Base-by-base conservation (phyloP, 352 stramenopile species). In the Globisporangium irregulare region DNA sequence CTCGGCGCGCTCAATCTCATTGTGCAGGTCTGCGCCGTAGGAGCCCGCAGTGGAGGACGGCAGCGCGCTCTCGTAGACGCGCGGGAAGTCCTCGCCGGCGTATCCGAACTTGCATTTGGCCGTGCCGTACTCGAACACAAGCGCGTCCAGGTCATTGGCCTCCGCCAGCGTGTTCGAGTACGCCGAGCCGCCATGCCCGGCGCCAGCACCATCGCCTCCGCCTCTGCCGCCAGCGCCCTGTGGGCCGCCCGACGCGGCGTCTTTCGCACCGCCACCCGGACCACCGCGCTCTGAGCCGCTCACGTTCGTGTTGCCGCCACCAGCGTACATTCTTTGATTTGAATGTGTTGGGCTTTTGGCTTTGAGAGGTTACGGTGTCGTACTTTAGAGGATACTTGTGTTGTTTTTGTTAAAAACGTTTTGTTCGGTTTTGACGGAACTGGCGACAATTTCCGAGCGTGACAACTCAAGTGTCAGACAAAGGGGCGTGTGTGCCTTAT, bases 1-100 rank as follows among this genome's bases (percentile, higher is more conserved):
- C 18, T 32, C 51, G 20, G 50, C 57, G 53, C 50, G 56, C 41
- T 64, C 73, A 27, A 67, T 66, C 27, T 67, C 72, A 18, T 76
- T 72, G 20, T 68, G 43, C 9, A 69, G 59, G 20, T 60, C 51
- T n/a, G 75, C 73, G 27, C 75, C 70, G 25, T 68, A 25, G 12
- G 12, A 4, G 4, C 14, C 4, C 38, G 38, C 38, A 20, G 4
- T 4, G 5, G 70, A 25, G 4, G 61, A 25, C 1, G 66, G 36
- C 20, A 86, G 34, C 7, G 81, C 76, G 27, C 67, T 75, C 68
- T 92, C 84, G 61, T 74, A 91, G 24, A 92, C 82, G 46, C 87
- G 87, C 50, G 90, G 90, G 60, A 90, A 92, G 64, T 97, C 90
- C 70, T 97, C 90, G 62, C 91, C 91, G 1, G 90, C 87, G 71